Evolutionary conservation across 345 rosid genomes (phyloP), one percentile per base, ranked within the genome.

Genomic region (Isatis tinctoria): DNA sequence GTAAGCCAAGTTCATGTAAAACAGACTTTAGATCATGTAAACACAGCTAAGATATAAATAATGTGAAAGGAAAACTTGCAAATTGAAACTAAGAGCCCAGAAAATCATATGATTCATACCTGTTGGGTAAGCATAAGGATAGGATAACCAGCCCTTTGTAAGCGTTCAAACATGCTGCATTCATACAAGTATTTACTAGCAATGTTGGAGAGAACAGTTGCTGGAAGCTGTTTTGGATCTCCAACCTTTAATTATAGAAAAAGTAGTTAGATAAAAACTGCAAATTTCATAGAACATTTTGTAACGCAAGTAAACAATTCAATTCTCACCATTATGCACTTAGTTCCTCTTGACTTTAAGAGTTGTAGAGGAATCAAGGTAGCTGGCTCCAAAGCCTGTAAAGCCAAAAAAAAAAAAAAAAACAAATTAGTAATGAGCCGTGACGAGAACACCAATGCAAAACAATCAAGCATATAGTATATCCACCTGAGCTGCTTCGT

Each of bases 161-260:
- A 74, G 39, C 99, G 97, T 84, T 94, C 99, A 83, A 94, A 94
- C 99, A 94, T 94, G 86, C 99, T 94, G 84, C 99, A 94, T 44
- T 88, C 87, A 54, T 82, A 94, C 45, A 83, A 78, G 79, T 81
- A 92, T 82, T 91, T 92, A 85, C 99, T 90, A 11, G 97, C 99
- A 74, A 90, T 73, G 68, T 83, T 88, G 10, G 99, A 95, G 63
- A 95, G 93, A 69, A 95, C 99, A 5, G 99, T 95, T 32, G 99
- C 97, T 51, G 99, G 98, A 75, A 94, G 98, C 77, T 94, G 97
- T 82, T 90, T 94, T 47, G 98, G 97, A 78, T 94, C 98, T 56
- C 98, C 98, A 80, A 91, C 98, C 99, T 94, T 70, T 4, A 58
- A 70, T 57, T 69, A 72, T 17, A 70, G 11, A 35, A 59, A 39